Base-by-base conservation (phyloP, 139 green algal genomes). In the Trebouxia sp. region DNA sequence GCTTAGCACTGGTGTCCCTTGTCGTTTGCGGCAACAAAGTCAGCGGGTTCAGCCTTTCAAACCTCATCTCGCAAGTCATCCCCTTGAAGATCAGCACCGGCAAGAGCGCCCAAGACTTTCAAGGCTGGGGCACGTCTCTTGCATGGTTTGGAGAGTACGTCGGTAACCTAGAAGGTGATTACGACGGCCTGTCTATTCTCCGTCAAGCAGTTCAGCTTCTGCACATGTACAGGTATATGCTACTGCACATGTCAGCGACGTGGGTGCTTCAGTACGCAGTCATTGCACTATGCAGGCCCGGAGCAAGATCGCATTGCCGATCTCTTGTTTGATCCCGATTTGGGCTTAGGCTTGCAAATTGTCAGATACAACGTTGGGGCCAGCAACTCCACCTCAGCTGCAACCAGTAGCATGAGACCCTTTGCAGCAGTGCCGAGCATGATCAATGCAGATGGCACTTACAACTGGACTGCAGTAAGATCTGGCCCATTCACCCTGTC, bases 341-440 rank as follows among this genome's bases (percentile, higher is more conserved):
- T 35, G 51, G 84, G 84, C 37, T 43, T 88, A 28, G 81, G 81
- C 30, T 20, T 88, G 11, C 65, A 86, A 43, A 82, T 86, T 37
- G 75, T 55, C n/a, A 74, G 84, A 45, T 86, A 86, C 77, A 86
- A 86, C 45, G 80, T 88, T 43, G 83, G 83, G 2, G 83, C 72
- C 30, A 48, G 39, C 51, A 75, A 75, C 35, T 65, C 48, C 47
- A 43, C 62, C 42, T 3, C 12, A 6, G 24, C 5, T 43, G 62
- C 62, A 43, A 45, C 20, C 14, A 45, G n/a, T 17, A 72, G 62
- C 62, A 72, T 72, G 62, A 32, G 62, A 6, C 62, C 62, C 17
- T 42, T 42, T 77, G 42, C 39, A 26, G 69, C 26, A 41, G 42
- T 78, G 6, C n/a, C 76, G 35, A 50, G 69, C 39, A 51, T 58